These are phyloP conservation scores for Botrytis elliptica DNA, from an alignment of 2,329 filamentous ascomycete genomes.

Conservation along the genomic window DNA sequence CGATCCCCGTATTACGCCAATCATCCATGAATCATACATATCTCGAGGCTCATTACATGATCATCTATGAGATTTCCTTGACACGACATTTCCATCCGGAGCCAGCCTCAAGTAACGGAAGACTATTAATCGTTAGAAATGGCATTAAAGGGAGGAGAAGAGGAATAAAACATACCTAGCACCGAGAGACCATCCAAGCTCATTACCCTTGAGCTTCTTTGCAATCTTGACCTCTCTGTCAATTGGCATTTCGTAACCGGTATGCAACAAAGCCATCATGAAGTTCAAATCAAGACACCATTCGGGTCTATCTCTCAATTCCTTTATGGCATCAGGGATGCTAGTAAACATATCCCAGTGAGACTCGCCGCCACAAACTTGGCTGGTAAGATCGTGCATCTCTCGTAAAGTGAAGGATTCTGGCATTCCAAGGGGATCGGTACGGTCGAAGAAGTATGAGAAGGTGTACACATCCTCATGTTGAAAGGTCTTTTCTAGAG, in stretches of 20 bases:
- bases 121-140: slow-evolving; percentile 53
- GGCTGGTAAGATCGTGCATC: slow-evolving; percentile 78
- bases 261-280: slow-evolving; percentile 89
- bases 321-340: slow-evolving; percentile 73
- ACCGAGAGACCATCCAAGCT: slow-evolving; percentile 96
- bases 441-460: slow-evolving; percentile 97
- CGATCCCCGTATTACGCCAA: slow-evolving; percentile 12
- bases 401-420: slow-evolving; percentile 91
- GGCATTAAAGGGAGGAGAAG: background rate
- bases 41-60: slow-evolving; percentile 16
- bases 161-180: slow-evolving; percentile 67
- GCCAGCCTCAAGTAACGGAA: slow-evolving; percentile 76
- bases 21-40: slow-evolving; percentile 21
- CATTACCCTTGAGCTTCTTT: slow-evolving; percentile 97
- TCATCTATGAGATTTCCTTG: slow-evolving; percentile 64
- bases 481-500: slow-evolving; percentile 86
- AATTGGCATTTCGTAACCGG: slow-evolving; percentile 96
- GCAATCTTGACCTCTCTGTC: slow-evolving; percentile 95
- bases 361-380: slow-evolving; percentile 76
- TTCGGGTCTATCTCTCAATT: slow-evolving; percentile 80
- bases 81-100: slow-evolving; percentile 92
- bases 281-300: slow-evolving; percentile 95
- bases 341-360: slow-evolving; percentile 79
- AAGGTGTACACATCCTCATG: slow-evolving; percentile 93
- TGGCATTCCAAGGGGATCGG: slow-evolving; percentile 93